Percentiles rank a stretch among this genome's conserved stretches.
phyloP scores from a whole-genome alignment of 805 yeast species.

The Yarrowia osloensis region DNA sequence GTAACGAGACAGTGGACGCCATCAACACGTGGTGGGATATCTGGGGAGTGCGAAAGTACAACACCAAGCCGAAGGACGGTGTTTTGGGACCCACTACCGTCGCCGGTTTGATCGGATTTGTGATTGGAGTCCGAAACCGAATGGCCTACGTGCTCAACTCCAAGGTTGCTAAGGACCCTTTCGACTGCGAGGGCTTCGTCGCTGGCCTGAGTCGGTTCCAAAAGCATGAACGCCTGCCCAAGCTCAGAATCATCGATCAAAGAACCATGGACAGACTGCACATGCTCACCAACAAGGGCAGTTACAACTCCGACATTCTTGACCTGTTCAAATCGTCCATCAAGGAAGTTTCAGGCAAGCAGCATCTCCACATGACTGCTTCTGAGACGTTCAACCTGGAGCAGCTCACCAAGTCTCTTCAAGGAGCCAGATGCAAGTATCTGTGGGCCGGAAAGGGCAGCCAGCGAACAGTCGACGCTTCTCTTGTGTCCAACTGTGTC shows the following conservation, averaged over 20 bases:
- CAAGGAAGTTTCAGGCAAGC: slow-evolving; percentile 57
- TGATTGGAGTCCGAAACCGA: slow-evolving; percentile 64
- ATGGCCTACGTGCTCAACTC: slow-evolving; percentile 58
- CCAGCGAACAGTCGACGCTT: slow-evolving; percentile 39
- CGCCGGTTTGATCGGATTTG: slow-evolving; percentile 76
- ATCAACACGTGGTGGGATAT: slow-evolving; percentile 79
- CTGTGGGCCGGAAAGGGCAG: slow-evolving; percentile 56
- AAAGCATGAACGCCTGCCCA: slow-evolving; percentile 59
- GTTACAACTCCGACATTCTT: slow-evolving; percentile 43
- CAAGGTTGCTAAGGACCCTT: slow-evolving; percentile 76
- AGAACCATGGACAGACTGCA: slow-evolving; percentile 55
- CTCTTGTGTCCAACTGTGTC: slow-evolving; percentile 18
- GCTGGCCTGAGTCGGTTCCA: slow-evolving; percentile 75
- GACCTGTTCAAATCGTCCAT: slow-evolving; percentile 70
- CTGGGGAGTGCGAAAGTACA: slow-evolving; percentile 52
- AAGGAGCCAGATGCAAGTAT: slow-evolving; percentile 43
- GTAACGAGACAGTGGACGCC: slow-evolving; percentile 74
- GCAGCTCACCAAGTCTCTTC: slow-evolving; percentile 39
- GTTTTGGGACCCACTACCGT: slow-evolving; percentile 66
- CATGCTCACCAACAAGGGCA: slow-evolving; percentile 49
- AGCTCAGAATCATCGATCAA: slow-evolving; percentile 57
- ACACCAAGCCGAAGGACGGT: slow-evolving; percentile 51
- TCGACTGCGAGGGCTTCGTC: slow-evolving; percentile 70
- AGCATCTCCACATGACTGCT: slow-evolving; percentile 41
- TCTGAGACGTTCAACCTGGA: slow-evolving; percentile 45